phyloP scores from a whole-genome alignment of 768 basidiomycete genomes.

The Leccinellum luteum region DNA sequence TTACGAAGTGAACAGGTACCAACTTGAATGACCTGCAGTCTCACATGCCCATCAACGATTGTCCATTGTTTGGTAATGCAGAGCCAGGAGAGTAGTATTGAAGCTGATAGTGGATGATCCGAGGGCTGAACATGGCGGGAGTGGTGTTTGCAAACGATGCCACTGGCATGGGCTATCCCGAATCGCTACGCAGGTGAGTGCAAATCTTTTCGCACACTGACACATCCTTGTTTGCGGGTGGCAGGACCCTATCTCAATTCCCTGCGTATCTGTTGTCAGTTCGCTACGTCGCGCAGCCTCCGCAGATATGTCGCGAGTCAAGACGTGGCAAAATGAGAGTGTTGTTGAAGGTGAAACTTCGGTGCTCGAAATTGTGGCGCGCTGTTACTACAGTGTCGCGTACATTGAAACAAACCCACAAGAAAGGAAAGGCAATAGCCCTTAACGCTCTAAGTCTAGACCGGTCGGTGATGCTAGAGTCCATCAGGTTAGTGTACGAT shows the following conservation, averaged over 20 bases:
- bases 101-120: not conserved
- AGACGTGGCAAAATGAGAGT: too few relatives aligned
- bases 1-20: too few relatives aligned
- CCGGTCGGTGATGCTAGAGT: too few relatives aligned
- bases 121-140: not conserved
- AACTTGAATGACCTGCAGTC: not conserved
- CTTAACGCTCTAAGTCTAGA: not conserved
- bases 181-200: constrained; percentile 10
- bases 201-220: not conserved
- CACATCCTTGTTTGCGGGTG: not conserved
- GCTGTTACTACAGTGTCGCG: too few relatives aligned
- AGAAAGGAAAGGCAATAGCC: not conserved
- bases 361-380: not conserved
- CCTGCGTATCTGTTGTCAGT: not conserved
- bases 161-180: too few relatives aligned
- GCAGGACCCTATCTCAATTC: not conserved
- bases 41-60: too few relatives aligned
- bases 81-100: not conserved
- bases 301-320: not conserved
- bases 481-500: too few relatives aligned
- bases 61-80: too few relatives aligned
- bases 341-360: too few relatives aligned
- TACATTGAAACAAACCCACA: constrained; percentile 1
- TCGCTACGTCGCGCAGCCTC: not conserved
- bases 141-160: constrained; percentile 4